phyloP scores from a whole-genome alignment of 139 green algal species.

The Coccomyxa sp. region DNA sequence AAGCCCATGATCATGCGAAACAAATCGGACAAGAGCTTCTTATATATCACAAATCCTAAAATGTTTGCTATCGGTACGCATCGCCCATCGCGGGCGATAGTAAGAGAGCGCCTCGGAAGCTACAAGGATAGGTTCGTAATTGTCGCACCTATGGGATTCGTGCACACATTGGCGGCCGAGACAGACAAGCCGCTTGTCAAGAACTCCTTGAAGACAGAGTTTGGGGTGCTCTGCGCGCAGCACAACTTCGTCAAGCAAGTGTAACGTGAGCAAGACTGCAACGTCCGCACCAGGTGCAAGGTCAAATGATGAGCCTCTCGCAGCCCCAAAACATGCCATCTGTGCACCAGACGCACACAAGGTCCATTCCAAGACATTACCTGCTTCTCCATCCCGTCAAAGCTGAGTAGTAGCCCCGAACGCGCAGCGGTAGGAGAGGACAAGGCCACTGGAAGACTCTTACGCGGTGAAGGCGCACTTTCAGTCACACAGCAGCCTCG shows the following conservation, averaged over 20 bases:
- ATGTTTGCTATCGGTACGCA: background rate
- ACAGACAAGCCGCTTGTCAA: slow-evolving; percentile 23
- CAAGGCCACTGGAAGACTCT: too few species aligned
- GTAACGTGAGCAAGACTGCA: background rate
- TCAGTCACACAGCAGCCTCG: too few species aligned
- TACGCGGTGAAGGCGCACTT: too few species aligned
- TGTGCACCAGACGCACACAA: background rate
- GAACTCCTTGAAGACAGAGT: slow-evolving; percentile 1
- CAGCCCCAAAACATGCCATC: background rate
- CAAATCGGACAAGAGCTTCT: background rate
- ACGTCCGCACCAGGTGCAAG: background rate
- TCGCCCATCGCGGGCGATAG: too few species aligned
- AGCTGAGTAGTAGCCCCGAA: background rate
- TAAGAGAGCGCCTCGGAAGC: background rate
- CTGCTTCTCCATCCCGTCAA: background rate
- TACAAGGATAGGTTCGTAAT: background rate
- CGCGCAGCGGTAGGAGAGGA: too few species aligned
- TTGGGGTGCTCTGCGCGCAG: background rate
- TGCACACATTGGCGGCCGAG: slow-evolving; percentile 22
- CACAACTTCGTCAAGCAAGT: background rate
- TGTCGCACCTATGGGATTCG: slow-evolving; percentile 31
- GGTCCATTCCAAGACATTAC: background rate
- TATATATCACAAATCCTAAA: background rate
- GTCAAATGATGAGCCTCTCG: background rate
- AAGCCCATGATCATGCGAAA: background rate